phyloP scores from a whole-genome alignment of 1,284 basidiomycete genomes.

The Ceratobasidium sp. region DNA sequence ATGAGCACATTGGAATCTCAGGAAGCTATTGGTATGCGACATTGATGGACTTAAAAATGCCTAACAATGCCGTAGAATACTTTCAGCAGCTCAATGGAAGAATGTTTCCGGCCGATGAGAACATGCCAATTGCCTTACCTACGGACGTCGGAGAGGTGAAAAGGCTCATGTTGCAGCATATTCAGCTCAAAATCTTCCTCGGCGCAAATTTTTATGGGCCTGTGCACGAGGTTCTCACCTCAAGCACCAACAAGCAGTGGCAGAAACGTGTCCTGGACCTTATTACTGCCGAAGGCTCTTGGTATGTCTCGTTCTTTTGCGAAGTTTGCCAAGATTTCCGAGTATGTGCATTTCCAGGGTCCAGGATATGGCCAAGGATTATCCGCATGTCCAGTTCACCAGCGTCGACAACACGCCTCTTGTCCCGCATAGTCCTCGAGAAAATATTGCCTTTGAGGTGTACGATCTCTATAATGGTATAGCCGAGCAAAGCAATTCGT shows the following conservation, averaged over 20 bases:
- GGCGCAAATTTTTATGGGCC: constrained; percentile 34
- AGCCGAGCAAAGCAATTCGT: constrained; percentile 10
- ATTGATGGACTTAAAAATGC: no score
- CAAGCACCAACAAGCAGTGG: background rate
- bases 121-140: constrained; percentile 33
- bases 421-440: constrained; percentile 5
- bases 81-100: constrained; percentile 41
- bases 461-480: constrained; percentile 27
- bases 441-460: constrained; percentile 30
- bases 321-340: background rate
- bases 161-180: constrained; percentile 33
- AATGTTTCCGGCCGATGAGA: constrained; percentile 38
- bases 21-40: constrained; percentile 29
- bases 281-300: constrained; percentile 35
- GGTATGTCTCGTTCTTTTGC: background rate
- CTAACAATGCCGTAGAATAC: constrained; percentile 11
- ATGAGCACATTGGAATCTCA: constrained; percentile 36
- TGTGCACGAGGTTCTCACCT: constrained; percentile 21
- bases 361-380: constrained; percentile 35
- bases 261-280: constrained; percentile 38
- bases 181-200: constrained; percentile 36
- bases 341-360: constrained; percentile 5
- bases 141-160: constrained; percentile 25
- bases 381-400: constrained; percentile 16
- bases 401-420: constrained; percentile 28